Evolutionary conservation across 768 basidiomycete species (phyloP).

Genomic region (Amyloporia xantha): DNA sequence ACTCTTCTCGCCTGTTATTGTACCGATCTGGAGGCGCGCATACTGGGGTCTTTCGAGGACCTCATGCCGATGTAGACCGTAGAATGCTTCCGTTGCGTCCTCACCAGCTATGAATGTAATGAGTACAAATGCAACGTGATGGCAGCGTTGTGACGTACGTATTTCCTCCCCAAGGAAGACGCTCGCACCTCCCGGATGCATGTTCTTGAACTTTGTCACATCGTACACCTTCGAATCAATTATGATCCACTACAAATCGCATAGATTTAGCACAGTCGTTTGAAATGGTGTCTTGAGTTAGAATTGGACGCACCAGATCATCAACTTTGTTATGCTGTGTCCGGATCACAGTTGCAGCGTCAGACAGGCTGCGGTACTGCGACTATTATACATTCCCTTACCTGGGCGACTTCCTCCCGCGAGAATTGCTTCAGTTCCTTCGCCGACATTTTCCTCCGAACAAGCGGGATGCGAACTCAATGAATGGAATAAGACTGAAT

Average conservation of each 20-base stretch:
- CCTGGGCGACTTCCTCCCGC: constrained; percentile 69
- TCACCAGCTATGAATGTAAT: constrained; percentile 53
- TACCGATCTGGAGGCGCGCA: constrained; percentile 68
- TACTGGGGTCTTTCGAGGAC: constrained; percentile 74
- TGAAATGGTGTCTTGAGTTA: background rate
- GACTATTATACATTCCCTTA: constrained; percentile 23
- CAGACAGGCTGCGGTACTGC: background rate
- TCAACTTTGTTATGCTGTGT: constrained; percentile 66
- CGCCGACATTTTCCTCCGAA: constrained; percentile 18
- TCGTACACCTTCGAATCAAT: constrained; percentile 84
- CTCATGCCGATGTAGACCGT: constrained; percentile 81
- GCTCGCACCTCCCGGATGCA: constrained; percentile 79
- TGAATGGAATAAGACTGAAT: constrained; percentile 9
- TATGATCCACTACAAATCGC: constrained; percentile 59
- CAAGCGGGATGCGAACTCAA: background rate
- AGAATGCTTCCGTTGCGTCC: constrained; percentile 86
- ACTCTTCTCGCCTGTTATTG: constrained; percentile 54
- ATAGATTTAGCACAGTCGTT: no score
- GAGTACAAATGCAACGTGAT: background rate
- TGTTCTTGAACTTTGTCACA: constrained; percentile 66
- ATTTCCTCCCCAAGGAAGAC: constrained; percentile 77
- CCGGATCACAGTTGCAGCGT: background rate
- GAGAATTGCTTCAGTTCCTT: constrained; percentile 41
- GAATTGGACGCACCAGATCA: constrained; percentile 50
- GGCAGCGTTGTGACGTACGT: constrained; percentile 44